Conservation (phyloP, 2,329 filamentous ascomycete species). For the Phyllosticta citrichinensis region DNA sequence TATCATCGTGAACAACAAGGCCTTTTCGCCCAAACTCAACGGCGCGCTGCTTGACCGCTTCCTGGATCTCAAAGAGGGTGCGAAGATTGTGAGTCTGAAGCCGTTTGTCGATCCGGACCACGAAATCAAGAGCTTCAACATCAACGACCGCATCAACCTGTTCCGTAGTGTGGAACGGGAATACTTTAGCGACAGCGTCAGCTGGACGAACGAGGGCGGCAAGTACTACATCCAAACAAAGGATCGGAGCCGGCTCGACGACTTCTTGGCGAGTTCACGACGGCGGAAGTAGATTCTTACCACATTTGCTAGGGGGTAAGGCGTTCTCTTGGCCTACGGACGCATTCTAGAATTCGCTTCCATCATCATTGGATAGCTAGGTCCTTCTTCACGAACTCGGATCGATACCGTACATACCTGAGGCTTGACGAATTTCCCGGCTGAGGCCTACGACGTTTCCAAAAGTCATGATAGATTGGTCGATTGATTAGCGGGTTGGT, state of each 20-base stretch:
- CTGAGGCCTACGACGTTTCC: not conserved
- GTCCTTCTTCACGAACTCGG: not conserved
- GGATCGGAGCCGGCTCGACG: slow-evolving; percentile 6
- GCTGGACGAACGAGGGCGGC: slow-evolving; percentile 79
- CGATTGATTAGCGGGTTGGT: not conserved
- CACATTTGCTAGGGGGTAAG: not conserved
- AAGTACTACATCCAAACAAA: slow-evolving; percentile 51
- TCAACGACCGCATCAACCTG: slow-evolving; percentile 45
- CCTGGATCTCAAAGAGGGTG: slow-evolving; percentile 82
- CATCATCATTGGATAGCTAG: not conserved
- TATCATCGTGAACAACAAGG: slow-evolving; percentile 97
- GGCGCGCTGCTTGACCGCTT: slow-evolving; percentile 80
- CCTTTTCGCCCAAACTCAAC: slow-evolving; percentile 82
- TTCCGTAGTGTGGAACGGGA: slow-evolving; percentile 50
- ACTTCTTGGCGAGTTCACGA: slow-evolving; percentile 1
- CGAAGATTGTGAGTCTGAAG: slow-evolving; percentile 82
- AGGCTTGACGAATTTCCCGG: not conserved
- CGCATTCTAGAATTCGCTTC: not conserved
- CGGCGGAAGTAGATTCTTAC: not conserved
- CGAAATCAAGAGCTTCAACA: slow-evolving; percentile 69
- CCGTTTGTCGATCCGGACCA: slow-evolving; percentile 80
- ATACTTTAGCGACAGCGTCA: slow-evolving; percentile 64
- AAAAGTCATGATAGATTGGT: not conserved
- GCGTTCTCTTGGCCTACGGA: not conserved
- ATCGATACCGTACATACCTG: not conserved